Evolutionary conservation across 768 basidiomycete genomes (phyloP), one percentile per base, ranked within the genome.

Genomic region (Pholiota conissans): DNA sequence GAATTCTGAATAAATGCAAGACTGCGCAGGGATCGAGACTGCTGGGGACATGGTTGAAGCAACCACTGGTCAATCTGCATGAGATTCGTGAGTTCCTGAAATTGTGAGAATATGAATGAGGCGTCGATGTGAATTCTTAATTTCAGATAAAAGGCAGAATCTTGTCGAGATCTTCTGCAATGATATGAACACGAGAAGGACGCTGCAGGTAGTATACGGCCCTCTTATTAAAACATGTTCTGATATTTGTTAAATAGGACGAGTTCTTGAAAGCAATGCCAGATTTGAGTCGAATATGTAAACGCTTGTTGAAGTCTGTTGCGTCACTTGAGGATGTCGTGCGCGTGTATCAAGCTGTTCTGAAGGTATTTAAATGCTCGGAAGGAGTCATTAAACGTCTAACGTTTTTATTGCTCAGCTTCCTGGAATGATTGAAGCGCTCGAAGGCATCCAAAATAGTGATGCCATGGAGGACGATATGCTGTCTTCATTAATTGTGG

Each of bases 281-380:
- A 0, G 97, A 99, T 68, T 84, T 99, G 70, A 90, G 89, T 62
- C 85, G 97, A 2, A 81, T 99, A 20, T 87, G 88, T 67, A 98
- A 98, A 70, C 84, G 91, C 16, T 95, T 99, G 73, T 89, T 93
- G 70, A 90, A 89, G 61, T 81, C 85, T 0, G 80, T 84, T 4
- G 95, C 95, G 0, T 85, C 86, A 0, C 81, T 99, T 5, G 95
- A 98, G 65, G 95, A 99, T 65, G 94, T 98, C 6, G 94, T 98
- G 9, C 85, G 96, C 1, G 89, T 96, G 0, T 98, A 98, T 69
- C 96, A 99, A 69, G 94, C 95, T 1, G 86, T 95, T 1, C 71
- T 90, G 24, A 91, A 91, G 77, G 93, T 93, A 55, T 27, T 55
- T 18, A 2, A 53, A 9, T 32, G 47, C 16, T 8, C 3, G 28